Percentiles rank a stretch among this genome's conserved stretches.
These are phyloP conservation scores for Venturia oleaginea DNA, from an alignment of 2,329 filamentous ascomycete species.

Conservation along the genomic window DNA sequence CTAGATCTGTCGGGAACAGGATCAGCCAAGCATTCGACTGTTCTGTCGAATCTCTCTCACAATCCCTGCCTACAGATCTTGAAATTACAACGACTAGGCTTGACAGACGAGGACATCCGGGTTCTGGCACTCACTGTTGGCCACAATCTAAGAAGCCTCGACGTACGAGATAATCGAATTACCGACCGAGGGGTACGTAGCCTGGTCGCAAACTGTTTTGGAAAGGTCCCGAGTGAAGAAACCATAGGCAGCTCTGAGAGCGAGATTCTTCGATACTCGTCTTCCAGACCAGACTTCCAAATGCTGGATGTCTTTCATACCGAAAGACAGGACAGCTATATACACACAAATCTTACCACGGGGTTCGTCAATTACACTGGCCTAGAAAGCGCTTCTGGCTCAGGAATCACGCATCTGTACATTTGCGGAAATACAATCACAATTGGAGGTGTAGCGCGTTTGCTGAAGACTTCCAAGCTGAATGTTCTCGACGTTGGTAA, in stretches of 20 bases:
- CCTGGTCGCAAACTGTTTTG: conserved; percentile 44
- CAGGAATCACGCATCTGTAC: conserved; percentile 52
- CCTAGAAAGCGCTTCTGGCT: conserved; percentile 45
- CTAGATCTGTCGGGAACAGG: conserved; percentile 49
- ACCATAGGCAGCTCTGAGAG: conserved; percentile 1
- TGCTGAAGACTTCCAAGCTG: conserved; percentile 43
- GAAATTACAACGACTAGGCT: conserved; percentile 44
- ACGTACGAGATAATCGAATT: conserved; percentile 48
- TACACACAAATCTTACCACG: conserved; percentile 40
- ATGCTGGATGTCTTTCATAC: conserved; percentile 28
- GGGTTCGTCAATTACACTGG: conserved; percentile 44
- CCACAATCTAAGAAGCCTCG: conserved; percentile 45
- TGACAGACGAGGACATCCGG: conserved; percentile 45
- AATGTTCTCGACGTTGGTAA: conserved; percentile 48
- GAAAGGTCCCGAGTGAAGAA: background rate
- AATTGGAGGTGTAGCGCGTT: conserved; percentile 44
- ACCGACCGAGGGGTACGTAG: conserved; percentile 46
- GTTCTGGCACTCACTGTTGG: conserved; percentile 44
- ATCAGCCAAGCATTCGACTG: conserved; percentile 38
- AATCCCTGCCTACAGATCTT: conserved; percentile 46
- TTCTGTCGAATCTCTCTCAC: conserved; percentile 38
- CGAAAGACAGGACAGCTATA: conserved; percentile 43
- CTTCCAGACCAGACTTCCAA: conserved; percentile 14
- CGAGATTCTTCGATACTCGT: conserved; percentile 15
- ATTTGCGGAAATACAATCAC: conserved; percentile 48